Evolutionary conservation across 2,329 filamentous ascomycete species (phyloP).

Genomic region (Fonsecaea multimorphosa): DNA sequence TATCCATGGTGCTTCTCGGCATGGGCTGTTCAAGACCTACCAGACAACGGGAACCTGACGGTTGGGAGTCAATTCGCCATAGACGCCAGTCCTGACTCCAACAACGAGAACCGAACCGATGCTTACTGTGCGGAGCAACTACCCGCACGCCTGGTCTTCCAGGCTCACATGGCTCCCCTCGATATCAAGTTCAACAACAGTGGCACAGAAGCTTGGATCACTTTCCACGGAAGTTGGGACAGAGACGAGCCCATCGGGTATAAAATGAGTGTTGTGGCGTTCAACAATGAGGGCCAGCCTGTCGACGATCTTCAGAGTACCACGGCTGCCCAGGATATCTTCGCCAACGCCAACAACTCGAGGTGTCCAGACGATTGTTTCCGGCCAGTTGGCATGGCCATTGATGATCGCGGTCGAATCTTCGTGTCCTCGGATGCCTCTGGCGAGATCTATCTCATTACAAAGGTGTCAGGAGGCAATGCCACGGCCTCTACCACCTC

Average conservation of each 20-base stretch:
- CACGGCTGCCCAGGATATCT: conserved; percentile 42
- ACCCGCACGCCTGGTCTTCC: conserved; percentile 63
- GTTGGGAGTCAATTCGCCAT: conserved; percentile 60
- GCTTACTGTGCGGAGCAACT: conserved; percentile 51
- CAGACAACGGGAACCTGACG: conserved; percentile 49
- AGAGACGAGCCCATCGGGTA: conserved; percentile 57
- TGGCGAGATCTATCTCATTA: conserved; percentile 42
- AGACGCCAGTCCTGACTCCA: conserved; percentile 45
- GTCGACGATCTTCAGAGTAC: conserved; percentile 47
- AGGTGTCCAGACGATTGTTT: conserved; percentile 44
- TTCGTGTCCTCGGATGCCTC: conserved; percentile 45
- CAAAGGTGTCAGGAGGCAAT: conserved; percentile 21
- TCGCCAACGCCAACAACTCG: conserved; percentile 42
- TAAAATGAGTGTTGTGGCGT: conserved; percentile 56
- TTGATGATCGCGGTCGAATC: conserved; percentile 44
- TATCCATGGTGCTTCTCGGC: conserved; percentile 73
- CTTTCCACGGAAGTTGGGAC: conserved; percentile 75
- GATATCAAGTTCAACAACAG: conserved; percentile 71
- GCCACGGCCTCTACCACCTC: conserved; percentile 24
- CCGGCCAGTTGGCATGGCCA: conserved; percentile 45
- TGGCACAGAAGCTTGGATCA: conserved; percentile 65
- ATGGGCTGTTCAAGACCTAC: conserved; percentile 64
- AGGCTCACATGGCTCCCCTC: conserved; percentile 72
- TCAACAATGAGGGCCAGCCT: conserved; percentile 54
- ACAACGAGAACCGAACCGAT: conserved; percentile 55